A percentile compares a stretch with the other conserved stretches of the same genome.
phyloP scores from a whole-genome alignment of 2,329 filamentous ascomycete genomes.

The Penicillium sp. region DNA sequence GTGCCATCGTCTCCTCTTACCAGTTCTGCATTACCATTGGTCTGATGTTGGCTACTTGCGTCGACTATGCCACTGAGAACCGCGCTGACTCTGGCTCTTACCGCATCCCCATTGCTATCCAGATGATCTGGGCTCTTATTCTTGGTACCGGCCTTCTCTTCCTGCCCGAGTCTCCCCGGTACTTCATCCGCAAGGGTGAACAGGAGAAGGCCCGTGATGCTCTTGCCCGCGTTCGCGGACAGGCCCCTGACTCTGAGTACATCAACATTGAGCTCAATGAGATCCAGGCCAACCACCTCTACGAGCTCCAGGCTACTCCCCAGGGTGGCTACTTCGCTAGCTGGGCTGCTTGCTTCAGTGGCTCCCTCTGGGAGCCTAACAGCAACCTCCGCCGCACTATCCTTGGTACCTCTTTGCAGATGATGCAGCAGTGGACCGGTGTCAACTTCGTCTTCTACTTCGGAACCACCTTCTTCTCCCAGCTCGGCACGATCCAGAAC shows the following conservation, averaged over 20 bases:
- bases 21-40: slow-evolving; percentile 83
- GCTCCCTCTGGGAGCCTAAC: slow-evolving; percentile 53
- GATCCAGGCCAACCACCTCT: slow-evolving; percentile 86
- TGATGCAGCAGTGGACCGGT: slow-evolving; percentile 81
- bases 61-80: slow-evolving; percentile 70
- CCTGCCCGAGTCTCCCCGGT: slow-evolving; percentile 83
- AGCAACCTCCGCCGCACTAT: slow-evolving; percentile 66
- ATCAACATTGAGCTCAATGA: slow-evolving; percentile 79
- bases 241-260: slow-evolving; percentile 69
- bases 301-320: slow-evolving; percentile 71
- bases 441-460: slow-evolving; percentile 94
- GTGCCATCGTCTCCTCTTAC: slow-evolving; percentile 77
- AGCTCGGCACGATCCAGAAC: slow-evolving; percentile 72
- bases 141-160: slow-evolving; percentile 70
- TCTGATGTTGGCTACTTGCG: slow-evolving; percentile 70
- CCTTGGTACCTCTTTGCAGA: slow-evolving; percentile 71
- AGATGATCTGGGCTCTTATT: slow-evolving; percentile 78
- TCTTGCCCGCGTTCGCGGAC: slow-evolving; percentile 70
- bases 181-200: slow-evolving; percentile 76
- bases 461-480: slow-evolving; percentile 80
- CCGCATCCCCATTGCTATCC: slow-evolving; percentile 77
- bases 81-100: slow-evolving; percentile 65
- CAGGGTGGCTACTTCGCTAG: slow-evolving; percentile 63
- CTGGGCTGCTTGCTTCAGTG: slow-evolving; percentile 68
- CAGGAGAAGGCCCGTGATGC: slow-evolving; percentile 63